Conservation (phyloP, 257 asterid species). For the Solanum arcanum region DNA sequence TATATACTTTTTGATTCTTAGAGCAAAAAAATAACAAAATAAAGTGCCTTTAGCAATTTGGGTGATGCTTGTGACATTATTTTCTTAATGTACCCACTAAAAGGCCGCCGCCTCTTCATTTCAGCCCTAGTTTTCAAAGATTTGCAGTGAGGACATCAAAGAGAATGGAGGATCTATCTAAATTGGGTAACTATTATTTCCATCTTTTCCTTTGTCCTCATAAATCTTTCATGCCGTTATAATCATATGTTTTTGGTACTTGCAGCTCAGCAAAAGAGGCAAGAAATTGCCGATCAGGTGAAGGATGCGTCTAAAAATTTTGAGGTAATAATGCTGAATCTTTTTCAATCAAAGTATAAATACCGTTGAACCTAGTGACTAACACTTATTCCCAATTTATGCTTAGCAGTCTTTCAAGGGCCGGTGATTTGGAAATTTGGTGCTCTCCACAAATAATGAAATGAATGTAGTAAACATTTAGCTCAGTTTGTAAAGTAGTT, state of each 20-base stretch:
- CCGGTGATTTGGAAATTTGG: neutral
- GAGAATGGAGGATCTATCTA: conserved; percentile 44
- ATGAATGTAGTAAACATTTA: neutral
- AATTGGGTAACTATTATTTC: conserved; percentile 23
- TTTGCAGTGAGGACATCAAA: conserved; percentile 78
- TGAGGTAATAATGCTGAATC: neutral
- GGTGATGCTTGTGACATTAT: neutral
- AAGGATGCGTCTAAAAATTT: conserved; percentile 41
- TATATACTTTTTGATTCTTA: neutral
- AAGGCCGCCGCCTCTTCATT: neutral
- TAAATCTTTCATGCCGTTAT: neutral
- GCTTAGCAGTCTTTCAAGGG: neutral
- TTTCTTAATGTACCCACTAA: neutral
- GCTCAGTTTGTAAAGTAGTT: neutral
- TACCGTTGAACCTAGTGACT: neutral
- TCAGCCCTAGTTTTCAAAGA: conserved; percentile 63
- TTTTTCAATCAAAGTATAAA: neutral
- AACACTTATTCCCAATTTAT: neutral
- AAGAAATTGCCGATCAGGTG: conserved; percentile 46
- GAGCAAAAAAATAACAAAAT: neutral
- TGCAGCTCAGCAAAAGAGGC: conserved; percentile 63
- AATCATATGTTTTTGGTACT: neutral
- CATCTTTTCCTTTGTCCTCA: neutral
- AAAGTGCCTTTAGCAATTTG: neutral
- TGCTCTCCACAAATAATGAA: neutral